Conservation (phyloP, 108 stramenopile genomes). For the Nitzschia sp. region DNA sequence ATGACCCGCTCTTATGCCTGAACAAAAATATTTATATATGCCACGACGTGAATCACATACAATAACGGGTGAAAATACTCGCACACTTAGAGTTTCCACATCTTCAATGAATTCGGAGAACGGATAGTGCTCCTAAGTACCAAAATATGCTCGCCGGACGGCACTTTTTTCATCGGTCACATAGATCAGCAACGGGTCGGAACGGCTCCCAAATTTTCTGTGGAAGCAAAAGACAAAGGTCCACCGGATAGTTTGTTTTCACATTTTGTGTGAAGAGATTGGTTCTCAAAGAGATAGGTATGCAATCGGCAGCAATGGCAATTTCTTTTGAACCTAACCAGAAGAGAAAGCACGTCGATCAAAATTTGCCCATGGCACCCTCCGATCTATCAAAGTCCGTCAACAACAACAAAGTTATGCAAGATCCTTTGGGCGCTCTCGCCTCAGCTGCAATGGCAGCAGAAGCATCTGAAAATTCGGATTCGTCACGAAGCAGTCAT, state of each 20-base stretch:
- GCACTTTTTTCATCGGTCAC: constrained; percentile 14
- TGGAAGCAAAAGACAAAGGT: neutral
- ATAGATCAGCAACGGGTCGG: constrained; percentile 10
- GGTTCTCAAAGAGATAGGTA: neutral
- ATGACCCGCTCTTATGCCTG: neutral
- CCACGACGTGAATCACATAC: neutral
- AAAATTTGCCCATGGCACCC: constrained; percentile 8
- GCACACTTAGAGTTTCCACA: neutral
- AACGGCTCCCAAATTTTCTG: constrained; percentile 24
- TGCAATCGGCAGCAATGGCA: neutral
- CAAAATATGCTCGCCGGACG: constrained; percentile 2
- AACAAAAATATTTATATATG: neutral
- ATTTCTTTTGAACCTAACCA: neutral
- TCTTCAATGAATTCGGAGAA: neutral
- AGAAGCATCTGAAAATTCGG: constrained; percentile 35
- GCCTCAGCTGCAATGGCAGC: constrained; percentile 42
- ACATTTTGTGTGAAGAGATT: constrained; percentile 1
- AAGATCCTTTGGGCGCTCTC: constrained; percentile 38
- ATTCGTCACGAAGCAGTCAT: constrained; percentile 6
- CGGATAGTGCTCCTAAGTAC: neutral
- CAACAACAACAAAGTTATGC: constrained; percentile 12
- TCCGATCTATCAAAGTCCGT: constrained; percentile 6
- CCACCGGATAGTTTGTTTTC: constrained; percentile 12
- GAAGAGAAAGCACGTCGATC: neutral
- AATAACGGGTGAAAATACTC: neutral